A percentile compares a stretch with the other conserved stretches of the same genome.
These are phyloP conservation scores for Trichoderma sp. DNA, from an alignment of 2,329 filamentous ascomycete genomes.

Conservation along the genomic window DNA sequence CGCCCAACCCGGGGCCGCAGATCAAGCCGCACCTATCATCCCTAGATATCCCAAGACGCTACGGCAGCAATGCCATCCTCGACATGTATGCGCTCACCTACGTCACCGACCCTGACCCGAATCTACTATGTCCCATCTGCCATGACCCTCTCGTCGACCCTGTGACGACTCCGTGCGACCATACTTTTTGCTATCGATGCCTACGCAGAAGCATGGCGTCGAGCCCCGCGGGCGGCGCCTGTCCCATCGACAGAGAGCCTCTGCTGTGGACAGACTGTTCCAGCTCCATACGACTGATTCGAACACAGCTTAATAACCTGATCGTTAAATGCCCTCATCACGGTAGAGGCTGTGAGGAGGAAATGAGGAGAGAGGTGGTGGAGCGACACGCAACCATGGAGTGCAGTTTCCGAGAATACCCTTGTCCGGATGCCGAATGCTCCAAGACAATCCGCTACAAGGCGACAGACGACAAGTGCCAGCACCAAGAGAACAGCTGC, in stretches of 20 bases:
- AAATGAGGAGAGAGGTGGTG: constrained; percentile 55
- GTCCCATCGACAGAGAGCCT: constrained; percentile 60
- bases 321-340: constrained; percentile 60
- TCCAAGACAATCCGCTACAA: constrained; percentile 53
- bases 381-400: constrained; percentile 58
- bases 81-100: constrained; percentile 51
- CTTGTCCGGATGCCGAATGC: constrained; percentile 58
- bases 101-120: constrained; percentile 46
- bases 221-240: constrained; percentile 46
- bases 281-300: constrained; percentile 50
- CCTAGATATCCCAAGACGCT: constrained; percentile 41
- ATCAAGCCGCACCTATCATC: constrained; percentile 39
- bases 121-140: constrained; percentile 58
- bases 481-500: constrained; percentile 55
- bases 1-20: neutral
- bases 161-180: constrained; percentile 62
- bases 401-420: constrained; percentile 56
- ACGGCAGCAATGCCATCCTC: constrained; percentile 43
- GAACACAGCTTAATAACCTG: constrained; percentile 62
- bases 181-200: constrained; percentile 65
- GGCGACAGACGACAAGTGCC: constrained; percentile 53
- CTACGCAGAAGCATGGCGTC: constrained; percentile 47
- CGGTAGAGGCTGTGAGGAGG: constrained; percentile 50
- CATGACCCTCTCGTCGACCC: constrained; percentile 62
- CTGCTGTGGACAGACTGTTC: constrained; percentile 43